phyloP scores from a whole-genome alignment of 73 alveolate genomes.

The Paramecium primaurelia region DNA sequence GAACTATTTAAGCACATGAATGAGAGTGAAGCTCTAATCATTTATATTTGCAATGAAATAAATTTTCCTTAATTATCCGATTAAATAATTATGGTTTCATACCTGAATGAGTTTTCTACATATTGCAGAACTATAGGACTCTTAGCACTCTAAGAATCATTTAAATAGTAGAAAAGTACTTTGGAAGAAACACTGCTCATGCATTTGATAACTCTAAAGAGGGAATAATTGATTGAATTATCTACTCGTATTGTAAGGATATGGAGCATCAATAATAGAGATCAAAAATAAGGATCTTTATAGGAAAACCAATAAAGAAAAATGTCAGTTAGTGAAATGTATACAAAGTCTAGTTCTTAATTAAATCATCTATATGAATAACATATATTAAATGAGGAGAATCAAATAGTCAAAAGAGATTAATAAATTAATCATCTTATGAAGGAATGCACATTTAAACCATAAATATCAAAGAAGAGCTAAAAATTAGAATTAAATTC shows the following conservation, averaged over 20 bases:
- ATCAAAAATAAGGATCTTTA: background rate
- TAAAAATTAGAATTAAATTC: background rate
- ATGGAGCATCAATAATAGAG: background rate
- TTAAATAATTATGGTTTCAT: constrained; percentile 5
- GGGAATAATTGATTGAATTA: background rate
- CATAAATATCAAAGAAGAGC: background rate
- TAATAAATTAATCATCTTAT: background rate
- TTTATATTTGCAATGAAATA: background rate
- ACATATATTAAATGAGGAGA: background rate
- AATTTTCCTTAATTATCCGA: background rate
- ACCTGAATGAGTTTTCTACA: background rate
- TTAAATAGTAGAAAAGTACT: background rate
- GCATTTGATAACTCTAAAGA: background rate
- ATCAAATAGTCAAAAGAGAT: background rate
- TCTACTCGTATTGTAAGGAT: background rate
- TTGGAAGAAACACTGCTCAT: background rate
- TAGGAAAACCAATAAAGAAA: background rate
- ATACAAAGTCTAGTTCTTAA: background rate
- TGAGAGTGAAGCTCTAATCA: background rate
- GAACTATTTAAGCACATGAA: background rate
- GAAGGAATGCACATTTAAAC: constrained; percentile 27
- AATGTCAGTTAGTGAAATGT: background rate
- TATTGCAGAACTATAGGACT: background rate
- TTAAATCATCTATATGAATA: background rate
- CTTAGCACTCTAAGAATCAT: background rate